A percentile compares a stretch with the other conserved stretches of the same genome.
Conservation (phyloP, 2,329 filamentous ascomycete genomes). For the Leptographium lundbergii region DNA sequence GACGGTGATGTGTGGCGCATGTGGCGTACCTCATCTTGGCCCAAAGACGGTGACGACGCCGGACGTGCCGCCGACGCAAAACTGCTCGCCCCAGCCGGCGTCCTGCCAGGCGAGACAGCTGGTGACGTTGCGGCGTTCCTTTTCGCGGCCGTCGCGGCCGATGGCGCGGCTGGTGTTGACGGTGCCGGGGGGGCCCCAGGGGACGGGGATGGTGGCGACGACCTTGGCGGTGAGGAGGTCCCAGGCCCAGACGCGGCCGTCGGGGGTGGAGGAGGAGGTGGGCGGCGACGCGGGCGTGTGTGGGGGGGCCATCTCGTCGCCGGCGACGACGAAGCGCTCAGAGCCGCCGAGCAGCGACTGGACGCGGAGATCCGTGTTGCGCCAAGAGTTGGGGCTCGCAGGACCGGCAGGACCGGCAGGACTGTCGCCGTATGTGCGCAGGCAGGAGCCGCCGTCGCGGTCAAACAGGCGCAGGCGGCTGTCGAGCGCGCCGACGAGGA, state of each 20-base stretch:
- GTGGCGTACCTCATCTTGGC: background rate
- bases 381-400: conserved; percentile 19
- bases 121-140: conserved; percentile 44
- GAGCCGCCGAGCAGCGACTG: conserved; percentile 62
- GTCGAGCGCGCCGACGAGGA: conserved; percentile 67
- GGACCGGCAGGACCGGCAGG: background rate
- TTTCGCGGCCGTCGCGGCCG: conserved; percentile 47
- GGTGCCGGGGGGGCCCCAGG: conserved; percentile 35
- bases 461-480: conserved; percentile 72
- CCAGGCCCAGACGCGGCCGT: conserved; percentile 66
- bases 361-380: conserved; percentile 61
- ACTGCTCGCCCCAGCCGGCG: conserved; percentile 49
- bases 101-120: conserved; percentile 53
- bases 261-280: conserved; percentile 17
- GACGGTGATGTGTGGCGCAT: no score
- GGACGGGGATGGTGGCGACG: conserved; percentile 46
- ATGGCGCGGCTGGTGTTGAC: conserved; percentile 35
- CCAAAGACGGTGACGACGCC: conserved; percentile 54
- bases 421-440: conserved; percentile 54
- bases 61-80: conserved; percentile 52
- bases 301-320: conserved; percentile 52
- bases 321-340: conserved; percentile 68
- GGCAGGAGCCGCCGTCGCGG: conserved; percentile 55
- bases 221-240: conserved; percentile 65
- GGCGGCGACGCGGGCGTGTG: conserved; percentile 12